These are phyloP conservation scores for Paratrypanosoma confusum DNA, from an alignment of 208 protist species.

Conservation along the genomic window DNA sequence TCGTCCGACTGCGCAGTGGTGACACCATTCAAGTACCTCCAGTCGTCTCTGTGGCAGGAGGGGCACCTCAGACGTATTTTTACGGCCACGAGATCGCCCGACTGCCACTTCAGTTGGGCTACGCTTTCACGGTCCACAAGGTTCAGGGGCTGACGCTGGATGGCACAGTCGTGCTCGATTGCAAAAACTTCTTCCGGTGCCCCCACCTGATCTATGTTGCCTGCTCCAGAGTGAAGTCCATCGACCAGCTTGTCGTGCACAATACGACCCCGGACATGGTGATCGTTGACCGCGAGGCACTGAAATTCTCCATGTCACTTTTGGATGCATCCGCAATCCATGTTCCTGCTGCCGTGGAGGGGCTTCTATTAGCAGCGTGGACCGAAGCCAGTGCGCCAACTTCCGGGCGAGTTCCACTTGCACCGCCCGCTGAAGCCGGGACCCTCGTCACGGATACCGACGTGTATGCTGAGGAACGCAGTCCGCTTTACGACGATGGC, in stretches of 20 bases:
- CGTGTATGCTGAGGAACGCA: no score
- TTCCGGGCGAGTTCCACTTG: no score
- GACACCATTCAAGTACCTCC: conserved; percentile 76
- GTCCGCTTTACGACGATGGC: no score
- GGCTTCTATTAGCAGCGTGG: no score
- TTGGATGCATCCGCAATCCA: conserved; percentile 10
- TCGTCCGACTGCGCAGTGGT: conserved; percentile 68
- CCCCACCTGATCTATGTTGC: conserved; percentile 86
- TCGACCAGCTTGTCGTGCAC: conserved; percentile 76
- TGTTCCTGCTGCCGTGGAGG: no score
- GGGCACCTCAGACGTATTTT: conserved; percentile 61
- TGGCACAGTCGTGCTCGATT: conserved; percentile 78
- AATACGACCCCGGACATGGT: conserved; percentile 70
- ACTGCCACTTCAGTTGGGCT: conserved; percentile 79
- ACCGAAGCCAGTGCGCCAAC: no score
- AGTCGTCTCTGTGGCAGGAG: conserved; percentile 38
- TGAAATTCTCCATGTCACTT: conserved; percentile 47
- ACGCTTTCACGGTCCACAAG: conserved; percentile 89
- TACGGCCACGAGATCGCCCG: conserved; percentile 72
- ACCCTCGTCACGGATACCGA: no score
- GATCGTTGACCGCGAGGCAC: conserved; percentile 52
- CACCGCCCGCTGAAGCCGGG: no score
- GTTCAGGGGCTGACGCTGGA: conserved; percentile 83
- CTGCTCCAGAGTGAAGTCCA: conserved; percentile 61
- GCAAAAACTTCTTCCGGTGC: conserved; percentile 77